Percentiles rank a stretch among this genome's conserved stretches.
Evolutionary conservation across 371 early-diverging fungal genomes (phyloP).

Genomic region (Mortierella sp.): DNA sequence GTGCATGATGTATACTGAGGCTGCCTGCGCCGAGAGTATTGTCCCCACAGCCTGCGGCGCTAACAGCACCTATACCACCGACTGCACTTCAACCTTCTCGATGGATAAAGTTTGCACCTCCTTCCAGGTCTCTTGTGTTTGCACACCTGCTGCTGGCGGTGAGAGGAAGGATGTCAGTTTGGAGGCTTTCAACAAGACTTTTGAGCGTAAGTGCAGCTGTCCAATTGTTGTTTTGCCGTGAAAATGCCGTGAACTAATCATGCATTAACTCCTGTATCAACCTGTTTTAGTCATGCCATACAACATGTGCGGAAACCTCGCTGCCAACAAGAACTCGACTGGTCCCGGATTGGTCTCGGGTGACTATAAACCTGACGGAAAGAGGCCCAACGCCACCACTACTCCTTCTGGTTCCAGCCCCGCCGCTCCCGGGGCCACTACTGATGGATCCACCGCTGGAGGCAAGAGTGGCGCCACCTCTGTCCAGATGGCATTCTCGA

Average conservation of each 20-base stretch:
- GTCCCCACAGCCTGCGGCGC: slow-evolving; percentile 19
- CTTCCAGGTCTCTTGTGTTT: slow-evolving; percentile 26
- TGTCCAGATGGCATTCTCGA: slow-evolving; percentile 27
- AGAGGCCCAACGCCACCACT: slow-evolving; percentile 4
- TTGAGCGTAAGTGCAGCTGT: slow-evolving; percentile 14
- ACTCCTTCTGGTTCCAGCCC: slow-evolving; percentile 4
- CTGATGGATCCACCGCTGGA: too few relatives aligned
- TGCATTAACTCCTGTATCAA: not conserved
- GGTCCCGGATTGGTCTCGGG: slow-evolving; percentile 28
- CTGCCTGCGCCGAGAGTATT: not conserved
- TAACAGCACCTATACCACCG: slow-evolving; percentile 6
- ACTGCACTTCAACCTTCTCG: slow-evolving; percentile 24
- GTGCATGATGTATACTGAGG: slow-evolving; percentile 14
- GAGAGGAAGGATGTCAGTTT: slow-evolving; percentile 24
- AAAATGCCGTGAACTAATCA: too few relatives aligned
- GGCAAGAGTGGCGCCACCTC: slow-evolving; percentile 15
- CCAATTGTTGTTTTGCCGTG: too few relatives aligned
- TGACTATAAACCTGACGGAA: slow-evolving; percentile 31
- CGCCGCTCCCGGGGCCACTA: not conserved
- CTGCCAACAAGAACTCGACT: slow-evolving; percentile 11
- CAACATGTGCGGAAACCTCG: slow-evolving; percentile 28
- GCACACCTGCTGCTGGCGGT: slow-evolving; percentile 12
- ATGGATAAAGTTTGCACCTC: slow-evolving; percentile 24
- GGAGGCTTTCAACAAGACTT: slow-evolving; percentile 29
- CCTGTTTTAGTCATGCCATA: slow-evolving; percentile 8